Evolutionary conservation across 768 basidiomycete species (phyloP).

Genomic region (Phallus indusiatus): DNA sequence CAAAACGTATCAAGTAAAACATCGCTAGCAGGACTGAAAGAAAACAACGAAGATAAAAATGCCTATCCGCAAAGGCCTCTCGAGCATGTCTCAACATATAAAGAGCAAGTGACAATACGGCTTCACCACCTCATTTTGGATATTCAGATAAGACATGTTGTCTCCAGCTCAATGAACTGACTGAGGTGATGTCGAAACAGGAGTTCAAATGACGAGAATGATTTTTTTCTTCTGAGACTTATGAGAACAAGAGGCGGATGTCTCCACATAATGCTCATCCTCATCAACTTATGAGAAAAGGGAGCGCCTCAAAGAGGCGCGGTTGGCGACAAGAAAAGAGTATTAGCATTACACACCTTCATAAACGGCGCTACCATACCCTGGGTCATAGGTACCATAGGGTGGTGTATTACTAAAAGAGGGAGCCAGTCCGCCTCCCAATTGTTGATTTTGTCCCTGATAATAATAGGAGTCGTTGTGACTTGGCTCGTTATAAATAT

Average conservation of each 20-base stretch:
- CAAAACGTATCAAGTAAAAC: not conserved
- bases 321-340: not conserved
- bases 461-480: slow-evolving; percentile 8
- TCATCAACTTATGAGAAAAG: slow-evolving; percentile 1
- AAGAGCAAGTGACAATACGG: not conserved
- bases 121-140: not conserved
- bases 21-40: no score
- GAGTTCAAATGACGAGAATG: not conserved
- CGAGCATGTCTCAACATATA: not conserved
- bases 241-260: not conserved
- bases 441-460: slow-evolving; percentile 7
- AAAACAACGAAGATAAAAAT: not conserved
- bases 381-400: slow-evolving; percentile 26
- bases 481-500: slow-evolving; percentile 8
- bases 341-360: slow-evolving; percentile 61
- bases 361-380: slow-evolving; percentile 44
- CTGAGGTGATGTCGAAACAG: not conserved
- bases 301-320: not conserved
- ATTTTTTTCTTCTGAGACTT: not conserved
- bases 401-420: slow-evolving; percentile 31
- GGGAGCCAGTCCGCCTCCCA: slow-evolving; percentile 26
- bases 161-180: not conserved
- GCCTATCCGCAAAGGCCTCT: not conserved
- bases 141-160: not conserved
- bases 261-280: slow-evolving; percentile 7